These are phyloP conservation scores for Pseudotsuga menziesii DNA, from an alignment of 75 land plant genomes.

Conservation along the genomic window DNA sequence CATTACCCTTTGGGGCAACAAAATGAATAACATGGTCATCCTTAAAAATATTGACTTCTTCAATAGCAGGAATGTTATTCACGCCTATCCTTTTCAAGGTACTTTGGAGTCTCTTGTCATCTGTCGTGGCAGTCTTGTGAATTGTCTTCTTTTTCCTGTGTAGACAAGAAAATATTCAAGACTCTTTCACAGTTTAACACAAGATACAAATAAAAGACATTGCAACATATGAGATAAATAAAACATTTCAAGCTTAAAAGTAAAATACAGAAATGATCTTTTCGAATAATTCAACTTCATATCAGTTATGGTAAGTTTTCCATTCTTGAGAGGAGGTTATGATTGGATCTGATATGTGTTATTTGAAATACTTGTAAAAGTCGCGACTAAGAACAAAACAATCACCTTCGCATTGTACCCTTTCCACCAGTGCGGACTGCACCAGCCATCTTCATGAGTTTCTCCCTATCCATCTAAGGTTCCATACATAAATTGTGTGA, in stretches of 20 bases:
- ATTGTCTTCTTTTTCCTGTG: conserved; percentile 88
- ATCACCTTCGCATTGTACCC: conserved; percentile 52
- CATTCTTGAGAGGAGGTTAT: not conserved
- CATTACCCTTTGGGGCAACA: conserved; percentile 66
- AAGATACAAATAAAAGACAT: not conserved
- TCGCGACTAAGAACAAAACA: conserved; percentile 2
- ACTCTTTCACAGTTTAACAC: not conserved
- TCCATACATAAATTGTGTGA: not conserved
- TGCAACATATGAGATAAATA: not conserved
- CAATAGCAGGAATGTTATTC: conserved; percentile 79
- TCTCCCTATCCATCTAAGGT: conserved; percentile 61
- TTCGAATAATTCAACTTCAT: not conserved
- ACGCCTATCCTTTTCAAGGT: conserved; percentile 82
- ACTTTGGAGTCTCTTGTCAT: conserved; percentile 84
- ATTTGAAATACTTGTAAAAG: conserved; percentile 3
- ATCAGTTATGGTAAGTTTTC: not conserved
- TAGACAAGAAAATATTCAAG: not conserved
- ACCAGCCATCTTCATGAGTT: conserved; percentile 72
- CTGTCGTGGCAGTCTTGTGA: conserved; percentile 84
- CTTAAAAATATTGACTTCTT: conserved; percentile 89
- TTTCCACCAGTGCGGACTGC: conserved; percentile 73
- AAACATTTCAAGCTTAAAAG: not conserved
- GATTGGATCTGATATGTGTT: not conserved
- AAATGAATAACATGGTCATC: conserved; percentile 85
- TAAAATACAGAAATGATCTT: not conserved